A percentile compares a stretch with the other conserved stretches of the same genome.
phyloP scores from a whole-genome alignment of 1,284 basidiomycete genomes.

The Mrakiaceae sp. region DNA sequence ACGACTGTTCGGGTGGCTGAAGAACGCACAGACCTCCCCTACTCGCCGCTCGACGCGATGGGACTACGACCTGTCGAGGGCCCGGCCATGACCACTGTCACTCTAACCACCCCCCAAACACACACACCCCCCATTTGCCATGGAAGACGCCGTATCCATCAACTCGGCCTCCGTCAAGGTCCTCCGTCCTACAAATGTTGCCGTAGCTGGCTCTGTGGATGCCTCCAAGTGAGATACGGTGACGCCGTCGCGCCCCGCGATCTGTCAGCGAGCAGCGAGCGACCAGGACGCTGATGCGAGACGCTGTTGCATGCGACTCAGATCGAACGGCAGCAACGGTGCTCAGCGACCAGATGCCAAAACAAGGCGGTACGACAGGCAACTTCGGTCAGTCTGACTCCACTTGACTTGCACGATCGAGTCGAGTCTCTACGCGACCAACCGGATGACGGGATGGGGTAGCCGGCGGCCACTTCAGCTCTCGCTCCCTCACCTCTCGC shows the following conservation, averaged over 20 bases:
- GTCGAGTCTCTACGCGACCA: too few relatives aligned
- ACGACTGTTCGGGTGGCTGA: too few relatives aligned
- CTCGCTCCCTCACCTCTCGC: background rate
- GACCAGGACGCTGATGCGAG: background rate
- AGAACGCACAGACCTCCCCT: too few relatives aligned
- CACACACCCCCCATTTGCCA: background rate
- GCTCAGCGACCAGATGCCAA: constrained; percentile 59
- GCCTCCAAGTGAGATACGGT: background rate
- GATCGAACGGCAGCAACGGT: background rate
- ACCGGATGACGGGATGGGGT: too few relatives aligned
- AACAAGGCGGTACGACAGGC: constrained; percentile 79
- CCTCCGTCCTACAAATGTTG: background rate
- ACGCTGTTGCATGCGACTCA: background rate
- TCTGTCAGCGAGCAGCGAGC: background rate
- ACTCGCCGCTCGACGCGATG: too few relatives aligned
- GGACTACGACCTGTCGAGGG: too few relatives aligned
- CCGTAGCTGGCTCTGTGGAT: background rate
- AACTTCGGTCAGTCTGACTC: constrained; percentile 55
- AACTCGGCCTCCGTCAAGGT: background rate
- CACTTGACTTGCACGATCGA: too few relatives aligned
- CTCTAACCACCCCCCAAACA: too few relatives aligned
- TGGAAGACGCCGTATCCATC: background rate
- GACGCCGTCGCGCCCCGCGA: background rate
- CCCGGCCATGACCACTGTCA: too few relatives aligned
- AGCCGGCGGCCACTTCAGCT: background rate